Base-by-base conservation (phyloP, 345 rosid species). In the Cardamine occulta region DNA sequence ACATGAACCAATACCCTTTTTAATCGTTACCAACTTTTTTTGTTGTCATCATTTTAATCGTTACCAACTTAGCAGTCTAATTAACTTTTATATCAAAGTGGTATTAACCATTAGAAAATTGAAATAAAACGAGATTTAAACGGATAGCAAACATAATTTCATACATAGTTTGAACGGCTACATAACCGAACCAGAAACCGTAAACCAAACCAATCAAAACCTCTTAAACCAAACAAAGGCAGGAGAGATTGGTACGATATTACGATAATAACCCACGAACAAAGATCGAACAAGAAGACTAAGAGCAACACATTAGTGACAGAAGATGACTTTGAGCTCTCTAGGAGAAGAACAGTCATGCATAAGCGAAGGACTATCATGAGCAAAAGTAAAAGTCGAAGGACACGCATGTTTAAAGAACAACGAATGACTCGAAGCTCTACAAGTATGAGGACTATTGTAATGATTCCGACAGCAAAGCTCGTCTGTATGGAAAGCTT, bases 241-340 rank as follows among this genome's bases (percentile, higher is more conserved):
- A 35, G 3, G 39, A 61, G 54, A 63, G 65, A 76, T 42, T 31
- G n/a, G 62, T 57, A 1, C 32, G 6, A 44, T 13, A 64, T 5
- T 24, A 70, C 45, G 52, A 70, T n/a, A 7, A 69, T 17, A 63
- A 23, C 59, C 75, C 44, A 23, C 53, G 42, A 61, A 53, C 63
- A 68, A 32, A 55, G 62, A 49, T 14, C 5, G 15, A 51, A 18
- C 6, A 28, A 29, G 10, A 51, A 37, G 19, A 19, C 19, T 19
- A 19, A 19, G 59, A 31, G 15, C 45, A 8, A 47, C 13, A 32
- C 1, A 14, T 7, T 78, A 89, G 80, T 91, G 98, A 37, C 98
- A 94, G 89, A 94, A 94, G 75, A 94, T 94, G 28, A 94, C 90
- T 83, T 94, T 94, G 26, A 94, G 97, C 84, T 94, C 98, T 18